Base-by-base conservation (phyloP, 176 grass and related monocot species). In the Leersia perrieri region DNA sequence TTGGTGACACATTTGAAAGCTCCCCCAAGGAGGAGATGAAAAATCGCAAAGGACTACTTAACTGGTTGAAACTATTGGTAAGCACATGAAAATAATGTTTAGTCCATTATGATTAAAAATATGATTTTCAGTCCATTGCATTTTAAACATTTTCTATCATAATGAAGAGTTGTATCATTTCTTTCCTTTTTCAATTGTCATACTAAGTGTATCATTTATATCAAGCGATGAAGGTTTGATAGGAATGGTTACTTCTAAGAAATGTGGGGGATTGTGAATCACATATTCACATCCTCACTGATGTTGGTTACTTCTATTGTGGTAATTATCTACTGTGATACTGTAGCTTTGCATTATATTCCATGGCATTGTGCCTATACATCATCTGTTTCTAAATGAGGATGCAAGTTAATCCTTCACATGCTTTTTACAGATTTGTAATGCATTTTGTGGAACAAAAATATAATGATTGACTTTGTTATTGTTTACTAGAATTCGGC, bases 1-100 rank as follows among this genome's bases (percentile, higher is more conserved):
- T 80, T 74, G 29, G 87, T 70, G 90, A 93, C 87, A 97, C 83
- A 7, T 65, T 73, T 73, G 84, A 93, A 87, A 68, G 72, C 85
- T 81, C 86, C 84, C 87, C 83, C 32, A 93, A 93, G 75, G 94
- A 88, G 51, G 88, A 93, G 41, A 97, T 80, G 42, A 78, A 87
- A 47, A 97, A 83, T 32, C 33, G 47, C 18, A 93, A 89, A 85
- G 80, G 91, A 47, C 81, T 93, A 20, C 80, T 97, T 82, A 97
- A 91, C 68, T 97, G 90, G 94, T 87, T 93, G 71, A 93, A 93
- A 80, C 68, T 87, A 28, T 53, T 57, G 94, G 94, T 97, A 91
- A 80, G 73, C 15, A 75, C 74, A 84, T 29, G 61, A 31, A 36
- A 26, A 65, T 9, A 45, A 20, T 38, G 13, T 51, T 38, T 68